phyloP scores from a whole-genome alignment of 768 basidiomycete species.

The Fomitopsis pulvina region DNA sequence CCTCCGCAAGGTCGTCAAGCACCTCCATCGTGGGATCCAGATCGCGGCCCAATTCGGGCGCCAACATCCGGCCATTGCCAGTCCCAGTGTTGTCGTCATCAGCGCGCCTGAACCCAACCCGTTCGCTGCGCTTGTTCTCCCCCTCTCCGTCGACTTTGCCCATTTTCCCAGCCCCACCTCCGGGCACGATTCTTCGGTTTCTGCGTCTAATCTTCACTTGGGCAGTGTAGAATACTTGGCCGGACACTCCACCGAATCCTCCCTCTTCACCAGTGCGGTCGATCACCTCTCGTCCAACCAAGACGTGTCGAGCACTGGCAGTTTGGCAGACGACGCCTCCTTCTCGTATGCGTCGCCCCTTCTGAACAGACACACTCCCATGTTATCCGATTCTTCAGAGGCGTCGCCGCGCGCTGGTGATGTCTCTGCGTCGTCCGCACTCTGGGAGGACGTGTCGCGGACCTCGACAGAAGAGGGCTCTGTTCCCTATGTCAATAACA shows the following conservation, averaged over 20 bases:
- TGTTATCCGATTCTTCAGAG: too few species aligned
- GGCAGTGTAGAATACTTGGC: constrained; percentile 1
- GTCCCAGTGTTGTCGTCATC: neutral
- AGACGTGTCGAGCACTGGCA: neutral
- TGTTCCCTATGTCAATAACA: neutral
- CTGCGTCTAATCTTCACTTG: constrained; percentile 5
- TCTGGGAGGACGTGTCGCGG: neutral
- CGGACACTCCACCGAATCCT: constrained; percentile 3
- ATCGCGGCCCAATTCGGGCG: constrained; percentile 12
- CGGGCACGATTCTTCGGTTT: constrained; percentile 6
- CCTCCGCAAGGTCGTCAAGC: constrained; percentile 16
- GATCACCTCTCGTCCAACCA: constrained; percentile 1
- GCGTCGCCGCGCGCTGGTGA: neutral
- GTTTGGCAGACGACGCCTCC: neutral
- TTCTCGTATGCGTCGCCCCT: constrained; percentile 1
- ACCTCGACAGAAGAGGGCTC: neutral
- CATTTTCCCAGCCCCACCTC: constrained; percentile 1
- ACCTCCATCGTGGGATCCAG: constrained; percentile 16
- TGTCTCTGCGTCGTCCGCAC: neutral
- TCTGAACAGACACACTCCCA: constrained; percentile 3
- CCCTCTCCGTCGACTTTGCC: constrained; percentile 5
- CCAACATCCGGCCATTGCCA: constrained; percentile 6
- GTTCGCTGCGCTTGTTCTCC: constrained; percentile 1
- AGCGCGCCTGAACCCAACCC: neutral
- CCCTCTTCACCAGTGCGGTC: constrained; percentile 1